phyloP scores from a whole-genome alignment of 2,329 filamentous ascomycete genomes.

The Phialocephala sp. region DNA sequence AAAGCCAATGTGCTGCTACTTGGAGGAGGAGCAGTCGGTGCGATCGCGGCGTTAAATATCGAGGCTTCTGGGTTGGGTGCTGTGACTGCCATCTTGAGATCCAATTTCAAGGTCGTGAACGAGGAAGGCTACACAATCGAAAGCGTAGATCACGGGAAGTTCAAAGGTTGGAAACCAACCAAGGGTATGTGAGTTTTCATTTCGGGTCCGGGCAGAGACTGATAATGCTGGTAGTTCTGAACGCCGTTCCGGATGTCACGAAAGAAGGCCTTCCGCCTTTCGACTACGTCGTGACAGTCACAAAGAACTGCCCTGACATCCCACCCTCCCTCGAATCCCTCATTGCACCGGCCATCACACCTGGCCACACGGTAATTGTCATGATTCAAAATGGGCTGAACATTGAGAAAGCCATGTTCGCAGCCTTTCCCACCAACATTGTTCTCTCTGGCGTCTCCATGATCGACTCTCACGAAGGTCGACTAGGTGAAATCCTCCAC shows the following conservation, averaged over 20 bases:
- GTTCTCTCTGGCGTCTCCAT: slow-evolving; percentile 31
- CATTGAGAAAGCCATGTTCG: slow-evolving; percentile 31
- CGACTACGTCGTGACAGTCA: slow-evolving; percentile 23
- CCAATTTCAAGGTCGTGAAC: slow-evolving; percentile 30
- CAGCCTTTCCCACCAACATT: slow-evolving; percentile 31
- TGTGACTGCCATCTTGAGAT: slow-evolving; percentile 33
- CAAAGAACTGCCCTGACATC: slow-evolving; percentile 33
- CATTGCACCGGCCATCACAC: slow-evolving; percentile 30
- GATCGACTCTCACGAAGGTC: slow-evolving; percentile 30
- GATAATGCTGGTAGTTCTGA: slow-evolving; percentile 42
- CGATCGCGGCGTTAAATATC: slow-evolving; percentile 32
- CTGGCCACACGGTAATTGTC: slow-evolving; percentile 28
- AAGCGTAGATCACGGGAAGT: slow-evolving; percentile 31
- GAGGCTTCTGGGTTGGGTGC: slow-evolving; percentile 28
- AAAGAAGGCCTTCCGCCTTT: slow-evolving; percentile 35
- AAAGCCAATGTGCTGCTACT: slow-evolving; percentile 31
- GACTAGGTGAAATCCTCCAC: slow-evolving; percentile 27
- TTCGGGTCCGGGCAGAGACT: background rate
- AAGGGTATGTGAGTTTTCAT: slow-evolving; percentile 11
- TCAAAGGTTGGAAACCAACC: slow-evolving; percentile 23
- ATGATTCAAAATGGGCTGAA: slow-evolving; percentile 34
- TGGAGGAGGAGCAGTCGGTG: slow-evolving; percentile 26
- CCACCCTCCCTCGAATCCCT: slow-evolving; percentile 43
- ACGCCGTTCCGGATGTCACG: slow-evolving; percentile 51
- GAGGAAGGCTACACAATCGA: slow-evolving; percentile 33